Evolutionary conservation across 1,139 yeast species (phyloP).

Genomic region (Yamadazyma epiphylla): DNA sequence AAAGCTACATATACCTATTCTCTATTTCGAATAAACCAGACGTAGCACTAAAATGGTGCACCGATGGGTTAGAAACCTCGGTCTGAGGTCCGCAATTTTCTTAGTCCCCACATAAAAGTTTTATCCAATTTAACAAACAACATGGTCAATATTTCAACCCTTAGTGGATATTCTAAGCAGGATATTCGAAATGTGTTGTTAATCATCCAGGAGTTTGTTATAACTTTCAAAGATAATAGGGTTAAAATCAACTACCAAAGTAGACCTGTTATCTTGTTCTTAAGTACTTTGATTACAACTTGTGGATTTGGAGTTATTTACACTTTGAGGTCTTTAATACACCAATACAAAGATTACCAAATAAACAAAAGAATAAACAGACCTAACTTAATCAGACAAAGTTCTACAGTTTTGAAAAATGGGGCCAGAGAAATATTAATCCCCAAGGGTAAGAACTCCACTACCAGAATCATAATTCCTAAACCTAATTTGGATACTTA

Average conservation of each 20-base stretch:
- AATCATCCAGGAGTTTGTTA: conserved; percentile 35
- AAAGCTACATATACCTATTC: too few relatives aligned
- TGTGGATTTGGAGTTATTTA: conserved; percentile 42
- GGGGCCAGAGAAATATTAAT: conserved; percentile 54
- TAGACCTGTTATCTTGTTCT: conserved; percentile 42
- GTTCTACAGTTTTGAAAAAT: conserved; percentile 43
- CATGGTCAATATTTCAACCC: conserved; percentile 35
- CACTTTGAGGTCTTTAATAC: conserved; percentile 27
- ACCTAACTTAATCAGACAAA: conserved; percentile 41
- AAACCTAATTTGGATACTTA: conserved; percentile 57
- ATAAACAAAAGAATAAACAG: conserved; percentile 24
- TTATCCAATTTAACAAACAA: neutral
- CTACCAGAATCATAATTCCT: conserved; percentile 51
- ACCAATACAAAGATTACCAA: conserved; percentile 29
- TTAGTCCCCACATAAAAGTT: neutral
- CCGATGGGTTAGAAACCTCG: too few relatives aligned
- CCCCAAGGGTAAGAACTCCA: conserved; percentile 44
- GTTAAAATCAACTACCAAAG: conserved; percentile 42
- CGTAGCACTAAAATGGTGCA: too few relatives aligned
- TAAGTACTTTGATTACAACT: conserved; percentile 40
- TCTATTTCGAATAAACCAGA: too few relatives aligned
- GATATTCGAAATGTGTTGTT: conserved; percentile 32
- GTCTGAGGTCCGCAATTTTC: conserved; percentile 1
- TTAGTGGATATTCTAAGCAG: conserved; percentile 30
- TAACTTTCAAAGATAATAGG: conserved; percentile 34